phyloP scores from a whole-genome alignment of 176 grass and related monocot genomes.

The Hordeum marinum region DNA sequence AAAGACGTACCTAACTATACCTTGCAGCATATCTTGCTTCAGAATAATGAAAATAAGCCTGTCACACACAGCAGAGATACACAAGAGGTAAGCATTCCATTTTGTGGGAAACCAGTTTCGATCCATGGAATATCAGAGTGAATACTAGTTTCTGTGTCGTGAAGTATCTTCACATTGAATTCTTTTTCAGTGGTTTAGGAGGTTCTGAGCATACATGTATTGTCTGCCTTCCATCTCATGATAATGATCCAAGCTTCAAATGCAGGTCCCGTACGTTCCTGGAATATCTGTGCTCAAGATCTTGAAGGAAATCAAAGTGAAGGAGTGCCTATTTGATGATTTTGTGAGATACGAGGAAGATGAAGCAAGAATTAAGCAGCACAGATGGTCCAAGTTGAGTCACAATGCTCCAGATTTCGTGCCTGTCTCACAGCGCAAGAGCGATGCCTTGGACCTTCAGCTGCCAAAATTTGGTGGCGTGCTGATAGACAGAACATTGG shows the following conservation, averaged over 20 bases:
- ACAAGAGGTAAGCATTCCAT: conserved; percentile 69
- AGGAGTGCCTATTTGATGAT: conserved; percentile 65
- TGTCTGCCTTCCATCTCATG: background rate
- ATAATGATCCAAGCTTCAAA: conserved; percentile 12
- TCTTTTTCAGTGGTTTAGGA: background rate
- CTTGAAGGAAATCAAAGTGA: conserved; percentile 50
- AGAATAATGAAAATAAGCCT: conserved; percentile 94
- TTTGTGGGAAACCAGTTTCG: background rate
- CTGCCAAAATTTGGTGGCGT: conserved; percentile 15
- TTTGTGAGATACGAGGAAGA: conserved; percentile 70
- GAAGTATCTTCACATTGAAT: background rate
- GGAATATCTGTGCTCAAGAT: conserved; percentile 62
- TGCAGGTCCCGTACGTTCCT: conserved; percentile 55
- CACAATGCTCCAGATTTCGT: conserved; percentile 68
- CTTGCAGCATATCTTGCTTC: conserved; percentile 67
- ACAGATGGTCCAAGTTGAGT: conserved; percentile 47
- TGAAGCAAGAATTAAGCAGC: conserved; percentile 42
- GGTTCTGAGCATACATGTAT: background rate
- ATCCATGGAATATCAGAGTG: background rate
- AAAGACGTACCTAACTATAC: conserved; percentile 78
- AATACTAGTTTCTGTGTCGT: background rate
- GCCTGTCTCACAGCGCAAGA: conserved; percentile 35
- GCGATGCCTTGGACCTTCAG: background rate
- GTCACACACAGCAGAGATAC: conserved; percentile 98
- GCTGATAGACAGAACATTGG: conserved; percentile 16